Conservation (phyloP, 768 basidiomycete genomes). For the Kwoniella europaea region DNA sequence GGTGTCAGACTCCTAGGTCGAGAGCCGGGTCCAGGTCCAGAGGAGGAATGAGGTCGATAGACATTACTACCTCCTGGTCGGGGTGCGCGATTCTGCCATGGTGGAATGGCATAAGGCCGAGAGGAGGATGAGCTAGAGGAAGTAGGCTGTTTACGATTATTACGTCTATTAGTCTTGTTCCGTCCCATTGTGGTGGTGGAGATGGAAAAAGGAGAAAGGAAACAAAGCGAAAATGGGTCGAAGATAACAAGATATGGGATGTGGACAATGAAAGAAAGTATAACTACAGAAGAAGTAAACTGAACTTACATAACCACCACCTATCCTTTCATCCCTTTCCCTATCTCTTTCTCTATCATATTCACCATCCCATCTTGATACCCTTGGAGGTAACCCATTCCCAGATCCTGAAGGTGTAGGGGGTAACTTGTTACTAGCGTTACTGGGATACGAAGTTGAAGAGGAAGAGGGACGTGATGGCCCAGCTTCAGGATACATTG, state of each 20-base stretch:
- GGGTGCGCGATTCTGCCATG: slow-evolving; percentile 25
- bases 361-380: slow-evolving; percentile 17
- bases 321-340: slow-evolving; percentile 20
- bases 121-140: slow-evolving; percentile 1
- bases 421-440: slow-evolving; percentile 5
- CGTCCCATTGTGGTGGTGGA: not conserved
- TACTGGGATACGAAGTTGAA: slow-evolving; percentile 5
- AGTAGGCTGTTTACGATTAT: not conserved
- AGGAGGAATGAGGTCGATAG: slow-evolving; percentile 7
- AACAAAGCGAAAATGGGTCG: too few species aligned
- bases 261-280: not conserved
- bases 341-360: slow-evolving; percentile 9
- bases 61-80: slow-evolving; percentile 2
- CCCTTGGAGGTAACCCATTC: not conserved
- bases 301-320: not conserved
- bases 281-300: not conserved
- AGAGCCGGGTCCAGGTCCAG: slow-evolving; percentile 19
- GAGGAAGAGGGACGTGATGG: slow-evolving; percentile 9
- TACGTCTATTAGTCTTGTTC: not conserved
- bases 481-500: slow-evolving; percentile 20
- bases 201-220: not conserved
- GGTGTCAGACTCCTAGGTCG: slow-evolving; percentile 34
- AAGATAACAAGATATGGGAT: not conserved
- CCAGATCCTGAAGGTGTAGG: slow-evolving; percentile 6
- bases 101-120: slow-evolving; percentile 19